Base-by-base conservation (phyloP, 2,329 filamentous ascomycete species). In the Colletotrichum filicis region DNA sequence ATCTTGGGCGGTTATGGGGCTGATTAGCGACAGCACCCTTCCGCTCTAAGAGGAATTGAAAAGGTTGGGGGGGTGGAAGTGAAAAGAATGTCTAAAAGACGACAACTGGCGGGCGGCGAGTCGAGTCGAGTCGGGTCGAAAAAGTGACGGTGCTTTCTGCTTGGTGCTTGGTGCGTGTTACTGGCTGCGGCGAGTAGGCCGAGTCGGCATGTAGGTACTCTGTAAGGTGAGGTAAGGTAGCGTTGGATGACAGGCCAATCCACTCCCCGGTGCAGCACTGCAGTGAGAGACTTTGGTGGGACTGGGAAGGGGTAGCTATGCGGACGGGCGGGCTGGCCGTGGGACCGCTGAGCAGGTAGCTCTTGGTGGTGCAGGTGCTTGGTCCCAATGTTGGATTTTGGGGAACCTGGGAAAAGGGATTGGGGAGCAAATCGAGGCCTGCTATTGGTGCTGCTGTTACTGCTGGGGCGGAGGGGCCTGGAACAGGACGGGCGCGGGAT, bases 1-100 rank as follows among this genome's bases (percentile, higher is more conserved):
- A 98, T 98, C 85, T 91, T 98, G 95, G 88, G 89, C 87, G 88
- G 86, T 85, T 82, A 83, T 88, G 88, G 91, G 92, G 93, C 94
- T 95, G 93, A 89, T 85, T 84, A 84, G 88, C 90, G 92, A 91
- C 92, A 94, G 92, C 92, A 89, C 92, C 90, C 85, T 83, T 87
- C 89, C 85, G 87, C 87, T 71, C 49, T 37, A 60, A 84, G 79
- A 80, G 79, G 81, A 78, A 75, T 71, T 75, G 64, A 71, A 71
- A 75, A 65, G 69, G 78, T 69, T 76, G 46, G 74, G 73, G 73
- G 75, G 80, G 76, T 76, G 79, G 78, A 77, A 79, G 77, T 46
- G 42, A 65, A 76, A 77, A 78, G 77, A 81, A 79, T 79, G 79
- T 76, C 64, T 76, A 78, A 73, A 76, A 62, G 62, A 68, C 61